Conservation (phyloP, 1,284 basidiomycete species). For the Meripilus lineatus region DNA sequence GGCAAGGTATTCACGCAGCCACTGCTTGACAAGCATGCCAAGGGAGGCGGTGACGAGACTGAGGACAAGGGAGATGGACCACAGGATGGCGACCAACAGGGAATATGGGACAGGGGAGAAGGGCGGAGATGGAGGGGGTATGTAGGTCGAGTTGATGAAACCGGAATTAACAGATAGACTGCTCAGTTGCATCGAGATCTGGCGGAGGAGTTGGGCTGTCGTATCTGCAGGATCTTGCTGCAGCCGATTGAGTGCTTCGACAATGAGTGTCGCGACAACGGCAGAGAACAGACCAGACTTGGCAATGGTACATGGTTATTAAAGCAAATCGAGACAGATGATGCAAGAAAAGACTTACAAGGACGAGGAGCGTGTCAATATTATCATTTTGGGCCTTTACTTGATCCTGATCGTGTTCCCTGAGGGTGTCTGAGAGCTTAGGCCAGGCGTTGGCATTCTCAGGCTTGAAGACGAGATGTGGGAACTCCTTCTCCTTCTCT, state of each 20-base stretch:
- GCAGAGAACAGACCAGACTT: slow-evolving; percentile 40
- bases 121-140: background rate
- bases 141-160: background rate
- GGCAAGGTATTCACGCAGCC: slow-evolving; percentile 23
- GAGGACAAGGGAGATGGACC: slow-evolving; percentile 27
- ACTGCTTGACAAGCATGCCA: slow-evolving; percentile 11
- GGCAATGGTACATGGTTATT: background rate
- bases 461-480: no score
- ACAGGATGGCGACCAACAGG: slow-evolving; percentile 30
- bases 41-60: slow-evolving; percentile 21
- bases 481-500: no score
- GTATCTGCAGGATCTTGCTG: slow-evolving; percentile 28
- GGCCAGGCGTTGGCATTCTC: no score
- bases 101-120: slow-evolving; percentile 17
- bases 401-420: background rate
- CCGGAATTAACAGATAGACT: background rate
- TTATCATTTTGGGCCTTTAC: slow-evolving; percentile 2
- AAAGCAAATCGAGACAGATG: background rate
- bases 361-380: slow-evolving; percentile 2
- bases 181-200: slow-evolving; percentile 19
- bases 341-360: background rate
- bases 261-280: slow-evolving; percentile 39
- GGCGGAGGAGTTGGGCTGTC: slow-evolving; percentile 27
- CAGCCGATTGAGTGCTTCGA: slow-evolving; percentile 37
- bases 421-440: background rate